These are phyloP conservation scores for Aspergillus luchuensis DNA, from an alignment of 2,329 filamentous ascomycete species.

Conservation along the genomic window DNA sequence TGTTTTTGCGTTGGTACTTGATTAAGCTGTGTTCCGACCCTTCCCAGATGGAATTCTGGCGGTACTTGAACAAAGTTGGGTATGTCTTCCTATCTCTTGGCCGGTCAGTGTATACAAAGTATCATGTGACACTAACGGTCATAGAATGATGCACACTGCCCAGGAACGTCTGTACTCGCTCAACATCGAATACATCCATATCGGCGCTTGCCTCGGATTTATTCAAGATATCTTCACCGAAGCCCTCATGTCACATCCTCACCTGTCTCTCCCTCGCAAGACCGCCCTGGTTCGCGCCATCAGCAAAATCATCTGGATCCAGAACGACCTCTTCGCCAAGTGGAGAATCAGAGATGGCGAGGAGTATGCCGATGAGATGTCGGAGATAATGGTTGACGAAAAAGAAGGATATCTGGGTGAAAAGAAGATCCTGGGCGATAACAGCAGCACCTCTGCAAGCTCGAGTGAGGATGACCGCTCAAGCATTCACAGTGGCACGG, in stretches of 20 bases:
- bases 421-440: slow-evolving; percentile 54
- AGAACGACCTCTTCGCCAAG: slow-evolving; percentile 83
- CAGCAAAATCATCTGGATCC: slow-evolving; percentile 82
- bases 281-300: slow-evolving; percentile 73
- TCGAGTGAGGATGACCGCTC: slow-evolving; percentile 34
- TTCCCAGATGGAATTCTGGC: slow-evolving; percentile 75
- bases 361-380: slow-evolving; percentile 55
- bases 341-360: slow-evolving; percentile 74
- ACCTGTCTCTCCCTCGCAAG: slow-evolving; percentile 67
- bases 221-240: slow-evolving; percentile 78
- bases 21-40: slow-evolving; percentile 74
- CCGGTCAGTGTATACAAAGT: not conserved
- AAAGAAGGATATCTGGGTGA: slow-evolving; percentile 66
- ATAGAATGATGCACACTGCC: slow-evolving; percentile 77
- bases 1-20: slow-evolving; percentile 75
- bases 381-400: slow-evolving; percentile 51
- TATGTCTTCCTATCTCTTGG: slow-evolving; percentile 40
- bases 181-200: slow-evolving; percentile 79
- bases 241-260: slow-evolving; percentile 71
- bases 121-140: slow-evolving; percentile 1
- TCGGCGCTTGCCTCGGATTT: slow-evolving; percentile 70
- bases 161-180: slow-evolving; percentile 70
- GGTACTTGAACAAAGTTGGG: slow-evolving; percentile 82
- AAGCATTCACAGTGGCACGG: slow-evolving; percentile 28
- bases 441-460: slow-evolving; percentile 24